A percentile compares a stretch with the other conserved stretches of the same genome.
These are phyloP conservation scores for Suhomyces maxii DNA, from an alignment of 1,139 yeast genomes.

Conservation along the genomic window DNA sequence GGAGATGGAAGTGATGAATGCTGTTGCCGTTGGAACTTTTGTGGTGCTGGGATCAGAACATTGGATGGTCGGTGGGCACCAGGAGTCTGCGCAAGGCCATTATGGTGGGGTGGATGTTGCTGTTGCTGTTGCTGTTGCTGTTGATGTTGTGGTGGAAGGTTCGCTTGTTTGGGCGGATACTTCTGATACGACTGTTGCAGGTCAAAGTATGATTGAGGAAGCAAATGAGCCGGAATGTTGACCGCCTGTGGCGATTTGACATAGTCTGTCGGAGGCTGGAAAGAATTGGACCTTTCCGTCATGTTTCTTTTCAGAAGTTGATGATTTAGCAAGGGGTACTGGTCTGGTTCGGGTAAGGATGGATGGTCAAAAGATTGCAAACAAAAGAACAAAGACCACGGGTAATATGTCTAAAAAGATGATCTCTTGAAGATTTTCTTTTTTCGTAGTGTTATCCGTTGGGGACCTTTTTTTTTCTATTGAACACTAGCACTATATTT, in stretches of 20 bases:
- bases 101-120: constrained; percentile 2
- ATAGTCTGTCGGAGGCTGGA: constrained; percentile 6
- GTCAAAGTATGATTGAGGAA: constrained; percentile 33
- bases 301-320: neutral
- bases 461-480: too few relatives aligned
- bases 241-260: constrained; percentile 12
- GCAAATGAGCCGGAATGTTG: constrained; percentile 35
- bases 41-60: neutral
- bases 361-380: too few relatives aligned
- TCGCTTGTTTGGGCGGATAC: constrained; percentile 4
- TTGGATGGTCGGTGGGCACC: too few relatives aligned
- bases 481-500: too few relatives aligned
- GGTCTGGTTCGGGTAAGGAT: too few relatives aligned
- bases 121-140: constrained; percentile 13
- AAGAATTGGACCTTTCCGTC: constrained; percentile 5
- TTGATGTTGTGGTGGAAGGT: constrained; percentile 1
- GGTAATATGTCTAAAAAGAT: too few relatives aligned
- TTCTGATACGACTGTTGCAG: constrained; percentile 10
- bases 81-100: neutral
- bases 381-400: too few relatives aligned
- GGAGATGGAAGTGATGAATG: neutral
- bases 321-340: too few relatives aligned
- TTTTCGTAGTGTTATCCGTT: too few relatives aligned
- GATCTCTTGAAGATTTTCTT: too few relatives aligned
- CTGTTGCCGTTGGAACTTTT: neutral